Evolutionary conservation across 2,329 filamentous ascomycete genomes (phyloP).

Genomic region (Podosphaera leucotricha): DNA sequence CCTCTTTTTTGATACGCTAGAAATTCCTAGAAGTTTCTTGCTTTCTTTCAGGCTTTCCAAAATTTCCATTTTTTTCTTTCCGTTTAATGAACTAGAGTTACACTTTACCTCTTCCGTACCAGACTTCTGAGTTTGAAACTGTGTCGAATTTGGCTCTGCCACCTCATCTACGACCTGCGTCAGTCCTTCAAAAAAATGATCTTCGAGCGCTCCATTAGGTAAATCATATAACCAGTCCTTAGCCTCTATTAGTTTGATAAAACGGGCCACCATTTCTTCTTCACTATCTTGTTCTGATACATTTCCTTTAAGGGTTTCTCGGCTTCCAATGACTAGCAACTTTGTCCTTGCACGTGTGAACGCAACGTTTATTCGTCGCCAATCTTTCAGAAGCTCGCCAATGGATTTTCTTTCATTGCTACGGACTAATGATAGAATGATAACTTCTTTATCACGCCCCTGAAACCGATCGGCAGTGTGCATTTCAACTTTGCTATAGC

Average conservation of each 20-base stretch:
- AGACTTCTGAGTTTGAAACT: background rate
- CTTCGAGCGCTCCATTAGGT: slow-evolving; percentile 34
- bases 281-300: slow-evolving; percentile 38
- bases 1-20: slow-evolving; percentile 1
- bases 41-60: slow-evolving; percentile 4
- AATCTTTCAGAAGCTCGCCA: slow-evolving; percentile 80
- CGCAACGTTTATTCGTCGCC: slow-evolving; percentile 84
- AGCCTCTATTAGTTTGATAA: slow-evolving; percentile 55
- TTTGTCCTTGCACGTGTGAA: slow-evolving; percentile 87
- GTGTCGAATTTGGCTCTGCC: slow-evolving; percentile 3
- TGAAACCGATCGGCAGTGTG: slow-evolving; percentile 96
- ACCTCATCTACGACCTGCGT: slow-evolving; percentile 22
- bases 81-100: background rate
- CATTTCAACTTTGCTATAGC: slow-evolving; percentile 52
- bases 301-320: slow-evolving; percentile 42
- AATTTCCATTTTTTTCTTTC: slow-evolving; percentile 3
- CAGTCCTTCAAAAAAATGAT: slow-evolving; percentile 33
- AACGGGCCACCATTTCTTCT: slow-evolving; percentile 53
- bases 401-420: slow-evolving; percentile 64
- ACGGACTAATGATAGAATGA: slow-evolving; percentile 69
- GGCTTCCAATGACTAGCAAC: slow-evolving; percentile 67
- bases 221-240: slow-evolving; percentile 64
- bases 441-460: slow-evolving; percentile 81
- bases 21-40: slow-evolving; percentile 3
- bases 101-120: background rate